Percentiles rank a stretch among this genome's conserved stretches.
Conservation (phyloP, 805 yeast species). For the Kuraishia hungarica region DNA sequence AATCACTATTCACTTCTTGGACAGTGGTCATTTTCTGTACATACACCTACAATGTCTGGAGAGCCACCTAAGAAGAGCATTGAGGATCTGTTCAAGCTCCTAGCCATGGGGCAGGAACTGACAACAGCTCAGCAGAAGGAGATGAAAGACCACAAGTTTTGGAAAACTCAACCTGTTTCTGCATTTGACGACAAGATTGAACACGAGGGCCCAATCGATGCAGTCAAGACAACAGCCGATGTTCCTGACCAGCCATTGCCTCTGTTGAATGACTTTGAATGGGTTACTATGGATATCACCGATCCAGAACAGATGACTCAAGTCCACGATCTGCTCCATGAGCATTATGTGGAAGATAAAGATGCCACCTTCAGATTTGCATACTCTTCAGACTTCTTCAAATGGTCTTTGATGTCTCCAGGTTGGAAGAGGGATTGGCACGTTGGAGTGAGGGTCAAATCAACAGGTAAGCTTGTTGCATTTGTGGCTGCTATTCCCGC, state of each 20-base stretch:
- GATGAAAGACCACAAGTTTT: constrained; percentile 88
- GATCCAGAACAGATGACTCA: constrained; percentile 55
- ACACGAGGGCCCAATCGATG: constrained; percentile 78
- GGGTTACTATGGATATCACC: constrained; percentile 71
- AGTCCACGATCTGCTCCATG: constrained; percentile 71
- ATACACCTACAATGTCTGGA: background rate
- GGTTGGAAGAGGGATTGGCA: constrained; percentile 89
- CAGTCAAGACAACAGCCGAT: constrained; percentile 56
- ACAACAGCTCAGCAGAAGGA: constrained; percentile 54
- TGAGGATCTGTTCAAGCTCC: constrained; percentile 50
- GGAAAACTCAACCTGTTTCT: constrained; percentile 97
- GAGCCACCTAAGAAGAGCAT: constrained; percentile 25
- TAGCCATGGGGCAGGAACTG: constrained; percentile 45
- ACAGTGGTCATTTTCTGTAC: too few species aligned
- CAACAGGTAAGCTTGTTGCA: constrained; percentile 73
- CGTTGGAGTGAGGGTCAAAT: constrained; percentile 83
- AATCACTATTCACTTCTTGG: too few species aligned
- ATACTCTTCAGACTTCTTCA: constrained; percentile 72
- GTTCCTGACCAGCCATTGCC: constrained; percentile 66
- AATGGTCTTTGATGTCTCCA: constrained; percentile 93
- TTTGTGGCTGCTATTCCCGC: constrained; percentile 90
- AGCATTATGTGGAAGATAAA: constrained; percentile 90
- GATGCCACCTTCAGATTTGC: constrained; percentile 90
- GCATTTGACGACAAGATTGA: constrained; percentile 58
- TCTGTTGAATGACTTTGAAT: constrained; percentile 73